Evolutionary conservation across 116 monocot species (phyloP).

Genomic region (Zostera marina): DNA sequence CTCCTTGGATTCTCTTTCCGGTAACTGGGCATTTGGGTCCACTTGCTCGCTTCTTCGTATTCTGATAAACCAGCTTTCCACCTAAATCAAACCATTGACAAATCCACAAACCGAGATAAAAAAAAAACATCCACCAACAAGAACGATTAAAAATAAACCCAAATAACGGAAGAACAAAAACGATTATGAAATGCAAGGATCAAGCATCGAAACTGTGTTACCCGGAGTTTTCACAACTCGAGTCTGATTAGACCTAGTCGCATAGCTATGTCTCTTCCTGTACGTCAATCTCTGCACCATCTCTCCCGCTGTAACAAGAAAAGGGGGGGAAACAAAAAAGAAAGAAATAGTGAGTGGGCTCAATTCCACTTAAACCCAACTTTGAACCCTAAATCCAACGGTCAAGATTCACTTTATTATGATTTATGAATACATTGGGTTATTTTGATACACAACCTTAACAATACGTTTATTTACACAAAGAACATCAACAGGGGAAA

Average conservation of each 20-base stretch:
- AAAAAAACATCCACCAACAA: background rate
- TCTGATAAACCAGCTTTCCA: conserved; percentile 64
- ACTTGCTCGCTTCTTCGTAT: conserved; percentile 59
- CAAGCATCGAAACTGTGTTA: background rate
- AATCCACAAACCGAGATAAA: background rate
- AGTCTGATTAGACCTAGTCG: conserved; percentile 55
- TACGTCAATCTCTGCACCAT: conserved; percentile 53
- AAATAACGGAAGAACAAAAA: background rate
- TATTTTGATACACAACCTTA: no score
- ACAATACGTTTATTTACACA: no score
- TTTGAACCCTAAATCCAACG: background rate
- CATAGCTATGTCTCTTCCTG: conserved; percentile 48
- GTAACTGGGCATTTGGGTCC: conserved; percentile 80
- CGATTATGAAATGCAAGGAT: background rate
- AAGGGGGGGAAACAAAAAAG: background rate
- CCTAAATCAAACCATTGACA: conserved; percentile 16
- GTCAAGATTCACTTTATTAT: background rate
- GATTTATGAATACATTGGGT: no score
- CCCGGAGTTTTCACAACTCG: conserved; percentile 58
- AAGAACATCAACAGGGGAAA: conserved; percentile 50
- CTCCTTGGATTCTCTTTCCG: conserved; percentile 77
- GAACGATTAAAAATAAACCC: background rate
- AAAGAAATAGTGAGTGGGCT: background rate
- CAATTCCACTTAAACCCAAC: background rate
- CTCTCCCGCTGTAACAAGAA: background rate